phyloP scores from a whole-genome alignment of 1,139 yeast genomes.

The Torulaspora pretoriensis region DNA sequence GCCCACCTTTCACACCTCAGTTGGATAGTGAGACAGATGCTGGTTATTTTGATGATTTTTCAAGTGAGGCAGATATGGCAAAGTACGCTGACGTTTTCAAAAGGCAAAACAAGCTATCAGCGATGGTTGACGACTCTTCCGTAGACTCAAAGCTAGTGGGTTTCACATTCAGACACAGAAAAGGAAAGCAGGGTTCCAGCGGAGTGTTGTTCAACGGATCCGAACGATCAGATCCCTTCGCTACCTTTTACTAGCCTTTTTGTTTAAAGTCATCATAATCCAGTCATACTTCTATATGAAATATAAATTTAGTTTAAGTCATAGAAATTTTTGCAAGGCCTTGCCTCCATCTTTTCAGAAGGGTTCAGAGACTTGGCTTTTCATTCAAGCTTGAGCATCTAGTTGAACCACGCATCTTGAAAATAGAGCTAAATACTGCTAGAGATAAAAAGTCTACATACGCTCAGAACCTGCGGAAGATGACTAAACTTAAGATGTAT shows the following conservation, averaged over 20 bases:
- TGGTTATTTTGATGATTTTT: slow-evolving; percentile 97
- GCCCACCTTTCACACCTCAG: slow-evolving; percentile 96
- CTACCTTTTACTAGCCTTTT: slow-evolving; percentile 37
- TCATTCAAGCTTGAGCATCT: too few relatives aligned
- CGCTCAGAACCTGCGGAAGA: background rate
- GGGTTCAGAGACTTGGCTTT: too few relatives aligned
- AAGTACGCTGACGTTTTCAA: slow-evolving; percentile 96
- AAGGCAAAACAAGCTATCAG: slow-evolving; percentile 80
- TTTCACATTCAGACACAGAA: slow-evolving; percentile 85
- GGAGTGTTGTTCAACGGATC: slow-evolving; percentile 39
- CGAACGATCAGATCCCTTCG: slow-evolving; percentile 41
- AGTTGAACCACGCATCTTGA: background rate
- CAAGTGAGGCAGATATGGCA: slow-evolving; percentile 94
- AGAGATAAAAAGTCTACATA: background rate
- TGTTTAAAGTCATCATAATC: background rate
- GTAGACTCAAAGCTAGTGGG: slow-evolving; percentile 82
- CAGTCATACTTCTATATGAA: background rate
- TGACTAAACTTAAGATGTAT: slow-evolving; percentile 20
- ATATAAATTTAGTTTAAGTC: background rate
- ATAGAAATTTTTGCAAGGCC: background rate
- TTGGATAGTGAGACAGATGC: slow-evolving; percentile 96
- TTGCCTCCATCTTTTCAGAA: too few relatives aligned
- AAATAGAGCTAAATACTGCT: background rate
- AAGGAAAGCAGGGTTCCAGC: slow-evolving; percentile 48
- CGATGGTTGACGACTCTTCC: slow-evolving; percentile 63